These are phyloP conservation scores for Artemisia argyi DNA, from an alignment of 129 eudicot genomes.

Conservation along the genomic window DNA sequence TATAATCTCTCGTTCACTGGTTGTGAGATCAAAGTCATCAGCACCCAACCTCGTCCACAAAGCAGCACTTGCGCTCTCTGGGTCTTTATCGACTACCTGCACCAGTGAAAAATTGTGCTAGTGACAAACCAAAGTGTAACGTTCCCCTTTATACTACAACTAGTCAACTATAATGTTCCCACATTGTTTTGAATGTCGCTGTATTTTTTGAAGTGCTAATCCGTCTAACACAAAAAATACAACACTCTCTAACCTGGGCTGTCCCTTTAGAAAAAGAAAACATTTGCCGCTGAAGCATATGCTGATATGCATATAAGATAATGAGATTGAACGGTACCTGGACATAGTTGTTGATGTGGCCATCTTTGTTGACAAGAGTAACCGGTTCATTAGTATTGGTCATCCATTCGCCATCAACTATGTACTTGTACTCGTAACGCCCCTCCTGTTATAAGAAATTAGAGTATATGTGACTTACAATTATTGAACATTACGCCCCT, in stretches of 20 bases:
- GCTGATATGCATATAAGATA: not conserved
- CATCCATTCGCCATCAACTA: constrained; percentile 90
- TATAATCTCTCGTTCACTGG: constrained; percentile 57
- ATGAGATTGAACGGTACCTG: constrained; percentile 35
- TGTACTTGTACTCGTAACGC: constrained; percentile 86
- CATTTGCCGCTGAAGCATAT: not conserved
- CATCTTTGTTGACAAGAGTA: constrained; percentile 72
- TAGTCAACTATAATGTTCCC: no score
- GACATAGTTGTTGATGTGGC: constrained; percentile 83
- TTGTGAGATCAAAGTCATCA: constrained; percentile 72
- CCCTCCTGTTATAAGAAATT: constrained; percentile 61
- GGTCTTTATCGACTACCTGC: constrained; percentile 69
- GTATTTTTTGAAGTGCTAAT: no score
- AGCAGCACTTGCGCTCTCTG: constrained; percentile 54
- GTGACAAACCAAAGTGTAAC: not conserved
- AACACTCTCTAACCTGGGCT: no score
- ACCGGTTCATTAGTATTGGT: constrained; percentile 58
- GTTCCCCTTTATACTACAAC: not conserved
- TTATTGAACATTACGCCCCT: not conserved
- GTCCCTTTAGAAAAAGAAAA: no score
- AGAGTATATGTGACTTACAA: not conserved
- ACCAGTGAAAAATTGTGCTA: constrained; percentile 7
- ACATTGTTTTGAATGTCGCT: no score
- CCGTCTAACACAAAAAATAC: no score
- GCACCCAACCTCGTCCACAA: constrained; percentile 58